phyloP scores from a whole-genome alignment of 345 rosid species.

The Psidium guajava region DNA sequence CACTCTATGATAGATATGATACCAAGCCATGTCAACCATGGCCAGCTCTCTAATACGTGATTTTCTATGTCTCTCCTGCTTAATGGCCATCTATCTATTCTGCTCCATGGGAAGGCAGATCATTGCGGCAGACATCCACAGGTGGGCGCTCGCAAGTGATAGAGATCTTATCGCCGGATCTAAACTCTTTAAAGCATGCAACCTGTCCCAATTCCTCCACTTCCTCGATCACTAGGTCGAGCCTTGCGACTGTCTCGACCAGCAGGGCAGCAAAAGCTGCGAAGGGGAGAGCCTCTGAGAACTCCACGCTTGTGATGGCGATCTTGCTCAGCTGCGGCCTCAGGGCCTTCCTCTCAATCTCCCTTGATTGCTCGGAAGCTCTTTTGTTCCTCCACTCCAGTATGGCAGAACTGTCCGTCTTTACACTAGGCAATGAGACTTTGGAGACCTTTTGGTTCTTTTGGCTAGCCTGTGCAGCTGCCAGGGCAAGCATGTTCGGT shows the following conservation, averaged over 20 bases:
- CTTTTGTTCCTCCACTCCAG: conserved; percentile 46
- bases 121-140: conserved; percentile 3
- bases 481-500: conserved; percentile 28
- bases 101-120: conserved; percentile 17
- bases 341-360: conserved; percentile 32
- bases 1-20: neutral
- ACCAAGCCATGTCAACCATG: neutral
- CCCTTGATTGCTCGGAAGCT: conserved; percentile 8
- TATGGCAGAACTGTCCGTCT: conserved; percentile 58
- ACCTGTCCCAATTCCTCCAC: conserved; percentile 67
- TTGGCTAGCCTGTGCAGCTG: conserved; percentile 35
- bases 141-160: conserved; percentile 15
- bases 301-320: conserved; percentile 54
- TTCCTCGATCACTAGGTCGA: conserved; percentile 58
- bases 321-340: conserved; percentile 68
- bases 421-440: conserved; percentile 40
- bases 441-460: conserved; percentile 5
- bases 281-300: conserved; percentile 81
- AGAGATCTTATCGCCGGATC: conserved; percentile 15
- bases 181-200: conserved; percentile 51
- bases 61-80: neutral
- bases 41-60: neutral
- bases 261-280: conserved; percentile 75
- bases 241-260: conserved; percentile 64
- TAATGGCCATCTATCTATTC: conserved; percentile 1